Percentiles rank a stretch among this genome's conserved stretches.
Evolutionary conservation across 768 basidiomycete genomes (phyloP).

Genomic region (Candolleomyces eurysporus): DNA sequence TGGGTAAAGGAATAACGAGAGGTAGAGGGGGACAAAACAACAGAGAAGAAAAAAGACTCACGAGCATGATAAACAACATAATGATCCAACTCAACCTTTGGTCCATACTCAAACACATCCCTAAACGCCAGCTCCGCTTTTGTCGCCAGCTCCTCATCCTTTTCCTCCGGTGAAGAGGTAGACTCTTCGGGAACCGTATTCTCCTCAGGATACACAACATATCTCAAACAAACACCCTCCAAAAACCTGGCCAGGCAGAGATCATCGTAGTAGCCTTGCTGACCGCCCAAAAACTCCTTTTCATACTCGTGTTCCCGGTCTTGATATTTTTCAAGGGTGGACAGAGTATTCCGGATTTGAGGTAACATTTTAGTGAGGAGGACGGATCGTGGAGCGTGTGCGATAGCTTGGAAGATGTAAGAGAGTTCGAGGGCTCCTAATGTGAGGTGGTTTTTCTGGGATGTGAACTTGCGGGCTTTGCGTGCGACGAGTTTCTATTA

Average conservation of each 20-base stretch:
- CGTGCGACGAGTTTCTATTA: slow-evolving; percentile 51
- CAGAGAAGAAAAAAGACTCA: too few relatives aligned
- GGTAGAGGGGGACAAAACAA: background rate
- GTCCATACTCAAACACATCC: slow-evolving; percentile 66
- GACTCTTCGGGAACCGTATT: too few relatives aligned
- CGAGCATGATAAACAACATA: slow-evolving; percentile 86
- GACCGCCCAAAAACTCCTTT: slow-evolving; percentile 16
- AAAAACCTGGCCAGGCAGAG: slow-evolving; percentile 79
- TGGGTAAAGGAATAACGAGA: background rate
- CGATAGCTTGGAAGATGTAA: slow-evolving; percentile 76
- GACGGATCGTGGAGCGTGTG: slow-evolving; percentile 67
- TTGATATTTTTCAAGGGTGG: slow-evolving; percentile 27
- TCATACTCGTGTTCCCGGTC: slow-evolving; percentile 34
- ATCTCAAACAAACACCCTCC: slow-evolving; percentile 79
- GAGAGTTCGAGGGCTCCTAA: slow-evolving; percentile 84
- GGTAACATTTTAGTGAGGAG: slow-evolving; percentile 67
- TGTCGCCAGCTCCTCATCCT: too few relatives aligned
- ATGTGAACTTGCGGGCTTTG: slow-evolving; percentile 80
- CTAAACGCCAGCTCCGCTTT: slow-evolving; percentile 58
- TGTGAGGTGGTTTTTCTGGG: slow-evolving; percentile 68
- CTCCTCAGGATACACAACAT: slow-evolving; percentile 78
- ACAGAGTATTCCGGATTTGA: slow-evolving; percentile 51
- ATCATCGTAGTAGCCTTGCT: slow-evolving; percentile 82
- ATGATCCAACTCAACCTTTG: slow-evolving; percentile 81
- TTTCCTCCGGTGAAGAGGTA: too few relatives aligned